Conservation (phyloP, 345 rosid genomes). For the Theobroma cacao region DNA sequence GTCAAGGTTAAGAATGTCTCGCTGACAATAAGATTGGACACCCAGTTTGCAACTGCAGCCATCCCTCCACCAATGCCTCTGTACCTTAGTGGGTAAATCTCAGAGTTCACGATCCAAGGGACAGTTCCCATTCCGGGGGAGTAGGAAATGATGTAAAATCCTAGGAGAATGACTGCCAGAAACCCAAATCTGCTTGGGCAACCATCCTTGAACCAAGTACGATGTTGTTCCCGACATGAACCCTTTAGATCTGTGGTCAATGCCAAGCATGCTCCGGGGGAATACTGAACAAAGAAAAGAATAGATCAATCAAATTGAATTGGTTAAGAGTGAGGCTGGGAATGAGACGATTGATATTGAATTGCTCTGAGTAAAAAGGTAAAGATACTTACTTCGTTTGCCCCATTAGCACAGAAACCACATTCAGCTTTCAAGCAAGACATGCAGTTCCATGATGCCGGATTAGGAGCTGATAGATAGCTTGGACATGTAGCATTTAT, state of each 20-base stretch:
- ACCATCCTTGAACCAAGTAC: constrained; percentile 58
- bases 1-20: constrained; percentile 57
- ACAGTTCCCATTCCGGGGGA: constrained; percentile 89
- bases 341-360: too few relatives aligned
- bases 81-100: constrained; percentile 80
- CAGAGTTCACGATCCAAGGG: constrained; percentile 95
- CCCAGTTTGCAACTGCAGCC: constrained; percentile 77
- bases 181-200: constrained; percentile 83
- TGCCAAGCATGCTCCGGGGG: constrained; percentile 74
- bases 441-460: constrained; percentile 62
- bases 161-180: constrained; percentile 60
- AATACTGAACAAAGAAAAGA: constrained; percentile 31
- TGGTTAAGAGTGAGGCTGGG: too few relatives aligned
- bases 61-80: constrained; percentile 89
- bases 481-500: constrained; percentile 16
- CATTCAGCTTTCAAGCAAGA: constrained; percentile 59
- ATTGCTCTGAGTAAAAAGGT: too few relatives aligned
- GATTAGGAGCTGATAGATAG: constrained; percentile 19
- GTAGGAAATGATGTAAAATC: constrained; percentile 61
- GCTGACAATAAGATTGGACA: constrained; percentile 70
- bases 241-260: constrained; percentile 22
- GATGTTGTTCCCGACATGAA: constrained; percentile 30
- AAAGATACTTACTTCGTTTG: constrained; percentile 29
- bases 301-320: background rate
- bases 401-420: constrained; percentile 48